Percentiles rank a stretch among this genome's conserved stretches.
phyloP scores from a whole-genome alignment of 2,329 filamentous ascomycete genomes.

The Sarocladium oryzae region DNA sequence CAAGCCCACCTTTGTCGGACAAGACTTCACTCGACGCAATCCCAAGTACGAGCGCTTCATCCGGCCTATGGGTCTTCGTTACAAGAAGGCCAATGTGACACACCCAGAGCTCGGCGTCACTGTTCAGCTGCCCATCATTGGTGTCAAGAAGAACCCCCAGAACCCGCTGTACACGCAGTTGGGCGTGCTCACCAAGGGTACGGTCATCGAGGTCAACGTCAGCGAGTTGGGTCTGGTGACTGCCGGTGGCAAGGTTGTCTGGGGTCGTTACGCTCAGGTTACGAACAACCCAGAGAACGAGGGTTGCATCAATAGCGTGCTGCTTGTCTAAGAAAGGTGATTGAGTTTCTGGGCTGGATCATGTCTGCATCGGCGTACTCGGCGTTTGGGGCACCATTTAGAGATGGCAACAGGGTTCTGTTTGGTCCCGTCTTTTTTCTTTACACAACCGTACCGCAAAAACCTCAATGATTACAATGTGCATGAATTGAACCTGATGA shows the following conservation, averaged over 20 bases:
- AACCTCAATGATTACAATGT: not conserved
- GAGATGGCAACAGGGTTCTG: slow-evolving; percentile 1
- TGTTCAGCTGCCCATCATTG: slow-evolving; percentile 75
- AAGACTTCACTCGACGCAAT: slow-evolving; percentile 81
- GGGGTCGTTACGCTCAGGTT: slow-evolving; percentile 78
- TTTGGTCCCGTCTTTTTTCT: not conserved
- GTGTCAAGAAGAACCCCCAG: slow-evolving; percentile 63
- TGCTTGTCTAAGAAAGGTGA: slow-evolving; percentile 21
- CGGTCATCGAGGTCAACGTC: slow-evolving; percentile 81
- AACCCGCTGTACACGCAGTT: slow-evolving; percentile 89
- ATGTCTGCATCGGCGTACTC: slow-evolving; percentile 9
- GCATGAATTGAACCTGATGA: not conserved
- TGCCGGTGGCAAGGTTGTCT: slow-evolving; percentile 85
- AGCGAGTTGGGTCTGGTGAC: slow-evolving; percentile 87
- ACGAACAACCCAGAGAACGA: slow-evolving; percentile 44
- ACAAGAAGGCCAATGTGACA: slow-evolving; percentile 49
- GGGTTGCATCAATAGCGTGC: slow-evolving; percentile 37
- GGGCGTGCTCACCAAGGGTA: slow-evolving; percentile 82
- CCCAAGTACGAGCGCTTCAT: slow-evolving; percentile 62
- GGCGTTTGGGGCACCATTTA: slow-evolving; percentile 4
- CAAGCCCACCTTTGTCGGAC: slow-evolving; percentile 68
- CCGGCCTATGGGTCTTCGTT: slow-evolving; percentile 42
- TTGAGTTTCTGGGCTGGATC: not conserved
- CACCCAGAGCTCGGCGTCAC: slow-evolving; percentile 80
- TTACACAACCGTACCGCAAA: no score